Conservation (phyloP, 2,329 filamentous ascomycete species). For the Xylaria digitata region DNA sequence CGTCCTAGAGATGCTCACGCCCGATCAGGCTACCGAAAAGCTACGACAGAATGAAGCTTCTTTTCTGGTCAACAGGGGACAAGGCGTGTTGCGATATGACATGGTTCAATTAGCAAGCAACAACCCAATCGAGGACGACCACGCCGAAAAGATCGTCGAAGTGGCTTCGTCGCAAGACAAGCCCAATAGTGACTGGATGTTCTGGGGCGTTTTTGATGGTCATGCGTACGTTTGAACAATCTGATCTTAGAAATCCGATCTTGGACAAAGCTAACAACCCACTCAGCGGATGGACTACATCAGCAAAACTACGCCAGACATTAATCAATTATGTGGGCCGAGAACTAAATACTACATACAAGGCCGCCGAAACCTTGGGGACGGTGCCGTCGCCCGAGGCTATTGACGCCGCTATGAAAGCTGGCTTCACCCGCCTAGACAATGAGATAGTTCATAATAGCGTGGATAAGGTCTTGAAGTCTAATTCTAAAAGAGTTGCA, state of each 20-base stretch:
- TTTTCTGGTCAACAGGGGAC: slow-evolving; percentile 86
- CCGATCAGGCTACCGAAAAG: slow-evolving; percentile 92
- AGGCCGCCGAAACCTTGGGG: slow-evolving; percentile 70
- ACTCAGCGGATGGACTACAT: slow-evolving; percentile 92
- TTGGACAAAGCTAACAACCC: slow-evolving; percentile 31
- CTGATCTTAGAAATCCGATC: background rate
- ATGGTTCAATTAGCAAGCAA: slow-evolving; percentile 95
- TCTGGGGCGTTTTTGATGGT: slow-evolving; percentile 98
- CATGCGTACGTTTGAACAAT: slow-evolving; percentile 75
- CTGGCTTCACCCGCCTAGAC: slow-evolving; percentile 87
- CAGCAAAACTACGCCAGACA: slow-evolving; percentile 91
- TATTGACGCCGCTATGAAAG: slow-evolving; percentile 91
- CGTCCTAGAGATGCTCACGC: slow-evolving; percentile 94
- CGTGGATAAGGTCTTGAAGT: slow-evolving; percentile 89
- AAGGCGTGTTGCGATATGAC: slow-evolving; percentile 94
- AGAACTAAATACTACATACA: slow-evolving; percentile 93
- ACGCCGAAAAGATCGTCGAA: slow-evolving; percentile 97
- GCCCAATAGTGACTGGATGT: slow-evolving; percentile 92
- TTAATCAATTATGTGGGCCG: slow-evolving; percentile 92
- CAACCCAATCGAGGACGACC: slow-evolving; percentile 97
- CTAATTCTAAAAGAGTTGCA: slow-evolving; percentile 88
- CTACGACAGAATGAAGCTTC: slow-evolving; percentile 91
- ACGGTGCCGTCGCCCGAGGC: slow-evolving; percentile 79
- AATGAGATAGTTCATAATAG: slow-evolving; percentile 95
- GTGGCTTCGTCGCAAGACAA: slow-evolving; percentile 70